Evolutionary conservation across 225 moss, liverwort and hornwort genomes (phyloP).

Genomic region (Physcomitrellopsis africana): DNA sequence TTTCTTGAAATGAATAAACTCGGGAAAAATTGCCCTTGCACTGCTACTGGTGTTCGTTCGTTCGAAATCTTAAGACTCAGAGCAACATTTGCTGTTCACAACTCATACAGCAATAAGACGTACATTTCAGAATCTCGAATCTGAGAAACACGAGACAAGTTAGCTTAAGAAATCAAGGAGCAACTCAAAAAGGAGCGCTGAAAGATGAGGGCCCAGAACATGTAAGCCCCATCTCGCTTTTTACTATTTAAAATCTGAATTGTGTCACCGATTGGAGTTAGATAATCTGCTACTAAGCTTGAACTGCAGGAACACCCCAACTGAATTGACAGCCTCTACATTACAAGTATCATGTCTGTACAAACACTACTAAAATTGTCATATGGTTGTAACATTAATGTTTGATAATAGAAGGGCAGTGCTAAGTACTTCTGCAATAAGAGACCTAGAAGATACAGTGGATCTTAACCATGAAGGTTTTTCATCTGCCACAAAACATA

Average conservation of each 20-base stretch:
- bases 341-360: conserved; percentile 29
- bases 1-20: no score
- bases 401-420: conserved; percentile 4
- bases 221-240: conserved; percentile 18
- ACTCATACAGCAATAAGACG: background rate
- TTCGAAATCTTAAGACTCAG: no score
- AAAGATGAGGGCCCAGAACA: conserved; percentile 8
- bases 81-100: no score
- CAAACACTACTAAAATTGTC: conserved; percentile 24
- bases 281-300: background rate
- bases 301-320: background rate
- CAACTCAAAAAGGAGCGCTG: background rate
- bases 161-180: conserved; percentile 1
- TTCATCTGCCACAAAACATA: conserved; percentile 7
- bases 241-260: background rate
- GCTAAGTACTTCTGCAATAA: conserved; percentile 3
- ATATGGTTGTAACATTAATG: conserved; percentile 17
- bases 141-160: background rate
- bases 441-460: conserved; percentile 7
- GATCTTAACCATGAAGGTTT: conserved; percentile 12
- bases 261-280: background rate
- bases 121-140: conserved; percentile 21
- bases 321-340: background rate
- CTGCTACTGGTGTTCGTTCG: no score
- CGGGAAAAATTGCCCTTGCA: no score